Percentiles rank a stretch among this genome's conserved stretches.
Evolutionary conservation across 345 rosid species (phyloP).

Genomic region (Linum tenue): DNA sequence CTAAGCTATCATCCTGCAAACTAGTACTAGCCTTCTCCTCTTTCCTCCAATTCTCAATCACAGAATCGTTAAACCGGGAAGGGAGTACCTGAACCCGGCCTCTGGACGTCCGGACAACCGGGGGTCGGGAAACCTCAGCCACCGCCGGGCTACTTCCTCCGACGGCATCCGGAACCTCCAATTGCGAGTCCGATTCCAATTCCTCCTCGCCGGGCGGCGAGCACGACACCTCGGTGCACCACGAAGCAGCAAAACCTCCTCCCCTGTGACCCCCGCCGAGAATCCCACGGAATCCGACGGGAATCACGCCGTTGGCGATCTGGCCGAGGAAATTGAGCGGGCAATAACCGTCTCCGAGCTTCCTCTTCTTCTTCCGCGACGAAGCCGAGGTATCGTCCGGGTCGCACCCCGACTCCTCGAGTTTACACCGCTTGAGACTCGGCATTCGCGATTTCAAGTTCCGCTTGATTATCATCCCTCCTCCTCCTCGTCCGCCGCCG

Average conservation of each 20-base stretch:
- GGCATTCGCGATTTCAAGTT: constrained; percentile 84
- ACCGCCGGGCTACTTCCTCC: constrained; percentile 25
- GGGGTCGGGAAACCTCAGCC: constrained; percentile 59
- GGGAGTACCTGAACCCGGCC: constrained; percentile 98
- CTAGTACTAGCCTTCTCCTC: constrained; percentile 45
- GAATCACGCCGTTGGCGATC: constrained; percentile 59
- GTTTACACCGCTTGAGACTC: constrained; percentile 62
- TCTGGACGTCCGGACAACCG: constrained; percentile 84
- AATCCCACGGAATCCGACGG: constrained; percentile 35
- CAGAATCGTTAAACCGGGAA: constrained; percentile 95
- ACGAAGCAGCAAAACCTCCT: constrained; percentile 44
- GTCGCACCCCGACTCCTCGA: constrained; percentile 33
- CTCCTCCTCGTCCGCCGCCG: not conserved
- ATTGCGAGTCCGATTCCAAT: constrained; percentile 24
- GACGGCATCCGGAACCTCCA: constrained; percentile 32
- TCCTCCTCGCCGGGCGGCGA: constrained; percentile 34
- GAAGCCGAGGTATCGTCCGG: constrained; percentile 36
- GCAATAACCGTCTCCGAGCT: constrained; percentile 36
- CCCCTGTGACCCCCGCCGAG: constrained; percentile 20
- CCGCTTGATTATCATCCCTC: constrained; percentile 78
- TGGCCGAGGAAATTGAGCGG: constrained; percentile 64
- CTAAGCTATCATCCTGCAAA: constrained; percentile 28
- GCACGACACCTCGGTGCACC: constrained; percentile 49
- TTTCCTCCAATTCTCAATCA: constrained; percentile 86
- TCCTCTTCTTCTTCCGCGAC: constrained; percentile 54